A percentile compares a stretch with the other conserved stretches of the same genome.
phyloP scores from a whole-genome alignment of 2,329 filamentous ascomycete genomes.

The Fusarium fracticaudum region DNA sequence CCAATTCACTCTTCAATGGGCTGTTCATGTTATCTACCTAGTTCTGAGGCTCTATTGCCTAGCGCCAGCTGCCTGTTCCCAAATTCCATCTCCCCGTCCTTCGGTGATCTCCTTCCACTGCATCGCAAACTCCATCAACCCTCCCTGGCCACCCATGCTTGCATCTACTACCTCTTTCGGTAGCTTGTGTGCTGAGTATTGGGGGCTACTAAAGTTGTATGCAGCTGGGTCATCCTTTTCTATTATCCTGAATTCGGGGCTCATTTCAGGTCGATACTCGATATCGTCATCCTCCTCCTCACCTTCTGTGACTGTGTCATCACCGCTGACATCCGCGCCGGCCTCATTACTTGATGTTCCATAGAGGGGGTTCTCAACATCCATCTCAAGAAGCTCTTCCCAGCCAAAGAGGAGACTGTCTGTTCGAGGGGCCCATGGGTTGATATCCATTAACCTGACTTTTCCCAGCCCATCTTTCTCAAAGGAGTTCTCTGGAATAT shows the following conservation, averaged over 20 bases:
- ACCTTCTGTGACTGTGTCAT: conserved; percentile 51
- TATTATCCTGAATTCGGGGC: conserved; percentile 84
- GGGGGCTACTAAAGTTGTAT: conserved; percentile 83
- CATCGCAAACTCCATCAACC: conserved; percentile 81
- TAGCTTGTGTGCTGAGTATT: conserved; percentile 95
- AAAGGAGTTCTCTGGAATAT: conserved; percentile 75
- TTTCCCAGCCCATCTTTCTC: conserved; percentile 71
- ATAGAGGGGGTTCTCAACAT: conserved; percentile 67
- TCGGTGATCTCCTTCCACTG: conserved; percentile 74
- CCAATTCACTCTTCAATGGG: background rate
- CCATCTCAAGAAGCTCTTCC: conserved; percentile 82
- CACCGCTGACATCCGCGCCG: conserved; percentile 50
- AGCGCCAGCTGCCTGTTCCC: conserved; percentile 46
- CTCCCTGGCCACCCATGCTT: conserved; percentile 73
- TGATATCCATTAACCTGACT: conserved; percentile 91
- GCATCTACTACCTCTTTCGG: conserved; percentile 90
- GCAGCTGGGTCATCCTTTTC: conserved; percentile 87
- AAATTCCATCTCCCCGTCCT: conserved; percentile 52
- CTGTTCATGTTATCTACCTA: background rate
- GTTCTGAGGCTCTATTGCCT: conserved; percentile 1
- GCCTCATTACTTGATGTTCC: conserved; percentile 51
- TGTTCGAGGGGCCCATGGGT: conserved; percentile 90
- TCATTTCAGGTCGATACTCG: conserved; percentile 66
- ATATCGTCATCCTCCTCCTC: conserved; percentile 52
- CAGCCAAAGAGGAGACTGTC: conserved; percentile 91